Base-by-base conservation (phyloP, 1,284 basidiomycete species). In the Leccinum fuscescens region DNA sequence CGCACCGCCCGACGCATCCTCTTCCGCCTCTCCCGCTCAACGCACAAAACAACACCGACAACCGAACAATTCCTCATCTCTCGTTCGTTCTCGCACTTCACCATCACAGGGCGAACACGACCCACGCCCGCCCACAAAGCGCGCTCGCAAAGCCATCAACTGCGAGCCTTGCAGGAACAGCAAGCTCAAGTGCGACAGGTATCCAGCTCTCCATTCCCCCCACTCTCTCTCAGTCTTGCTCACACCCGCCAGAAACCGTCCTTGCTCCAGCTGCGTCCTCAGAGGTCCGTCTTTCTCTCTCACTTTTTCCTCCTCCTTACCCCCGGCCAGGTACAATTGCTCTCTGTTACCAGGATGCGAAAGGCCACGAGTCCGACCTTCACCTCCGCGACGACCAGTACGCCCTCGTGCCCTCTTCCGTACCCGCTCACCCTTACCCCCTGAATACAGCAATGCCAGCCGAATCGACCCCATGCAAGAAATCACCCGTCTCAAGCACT, bases 151-250 rank as follows among this genome's bases (percentile, higher is more conserved):
- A 70, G 89, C 90, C 17, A 90, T 92, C 68, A 92, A 92, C 76
- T 92, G 90, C 70, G 89, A 91, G 66, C 90, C 90, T 1, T 92
- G 90, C 76, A 82, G 90, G 69, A 88, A 86, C 69, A 89, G 87
- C 79, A 91, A 92, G 74, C 83, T 92, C 66, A 92, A 92, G 76
- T 92, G 90, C 77, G 90, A 91, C 74, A 85, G 89, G 89, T 89
- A 61, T 29, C 74, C 35, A 74, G 33, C 33, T 20, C 20, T 9
- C 22, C 48, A 6, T 4, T 5, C 4, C 57, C 49, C 52, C 31
- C 55, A 51, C 56, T 20, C 33, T 49, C 62, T 53, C 57, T 63
- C 67, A 50, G 1, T 64, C 62, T 3, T 59, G 56, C 58, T 59
- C 57, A 66, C 65, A 65, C 37, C 57, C 7, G 15, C 63, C 71